phyloP scores from a whole-genome alignment of 495 filamentous ascomycete species.

The Monascus purpureus region DNA sequence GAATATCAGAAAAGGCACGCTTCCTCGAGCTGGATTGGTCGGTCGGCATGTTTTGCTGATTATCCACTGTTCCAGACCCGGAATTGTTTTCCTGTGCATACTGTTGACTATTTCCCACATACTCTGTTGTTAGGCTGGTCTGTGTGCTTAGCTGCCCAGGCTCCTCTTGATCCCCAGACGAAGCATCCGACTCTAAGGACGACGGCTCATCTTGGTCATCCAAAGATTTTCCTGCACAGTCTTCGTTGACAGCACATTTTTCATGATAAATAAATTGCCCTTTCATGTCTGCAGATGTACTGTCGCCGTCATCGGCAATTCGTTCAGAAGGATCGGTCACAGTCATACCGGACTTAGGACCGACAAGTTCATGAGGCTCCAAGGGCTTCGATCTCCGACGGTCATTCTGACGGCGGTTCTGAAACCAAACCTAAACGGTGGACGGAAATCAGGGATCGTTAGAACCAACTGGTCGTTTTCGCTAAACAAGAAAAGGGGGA shows the following conservation, averaged over 20 bases:
- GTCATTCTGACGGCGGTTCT: constrained; percentile 90
- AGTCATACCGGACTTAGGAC: constrained; percentile 28
- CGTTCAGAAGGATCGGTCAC: constrained; percentile 37
- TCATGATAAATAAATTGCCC: constrained; percentile 14
- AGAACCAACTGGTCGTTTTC: too few species aligned
- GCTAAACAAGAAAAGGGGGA: too few species aligned
- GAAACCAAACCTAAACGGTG: constrained; percentile 83
- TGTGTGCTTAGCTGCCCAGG: constrained; percentile 19
- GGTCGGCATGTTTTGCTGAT: constrained; percentile 3
- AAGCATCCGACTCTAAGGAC: constrained; percentile 19
- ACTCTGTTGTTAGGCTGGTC: constrained; percentile 24
- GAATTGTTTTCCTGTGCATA: constrained; percentile 11
- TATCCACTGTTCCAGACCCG: constrained; percentile 7
- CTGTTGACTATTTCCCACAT: constrained; percentile 15
- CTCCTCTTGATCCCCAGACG: constrained; percentile 15
- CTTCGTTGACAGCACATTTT: constrained; percentile 3
- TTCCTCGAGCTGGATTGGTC: constrained; percentile 19
- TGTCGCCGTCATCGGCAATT: constrained; percentile 27
- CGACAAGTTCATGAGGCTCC: constrained; percentile 63
- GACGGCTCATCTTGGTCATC: constrained; percentile 15
- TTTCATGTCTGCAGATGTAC: neutral
- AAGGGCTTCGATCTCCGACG: constrained; percentile 82
- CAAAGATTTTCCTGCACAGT: constrained; percentile 10
- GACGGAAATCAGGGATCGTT: constrained; percentile 5
- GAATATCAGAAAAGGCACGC: constrained; percentile 20